Evolutionary conservation across 2,329 filamentous ascomycete species (phyloP).

Genomic region (Ceratocystis papillata): DNA sequence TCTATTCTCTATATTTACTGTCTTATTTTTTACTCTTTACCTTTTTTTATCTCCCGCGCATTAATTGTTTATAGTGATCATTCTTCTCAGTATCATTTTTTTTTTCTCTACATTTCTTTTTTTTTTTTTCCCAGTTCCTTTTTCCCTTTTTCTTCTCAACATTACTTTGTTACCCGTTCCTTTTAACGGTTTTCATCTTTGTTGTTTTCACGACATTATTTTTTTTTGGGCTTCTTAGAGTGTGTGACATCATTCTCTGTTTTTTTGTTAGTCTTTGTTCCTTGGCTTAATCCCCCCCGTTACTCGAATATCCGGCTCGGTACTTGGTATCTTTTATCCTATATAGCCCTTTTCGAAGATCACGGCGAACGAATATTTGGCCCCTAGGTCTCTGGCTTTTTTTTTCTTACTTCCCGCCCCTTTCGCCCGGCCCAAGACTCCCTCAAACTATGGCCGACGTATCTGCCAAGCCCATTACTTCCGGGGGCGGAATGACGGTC

Average conservation of each 20-base stretch:
- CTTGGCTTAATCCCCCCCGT: not conserved
- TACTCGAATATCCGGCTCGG: not conserved
- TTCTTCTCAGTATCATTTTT: not conserved
- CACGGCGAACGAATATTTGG: not conserved
- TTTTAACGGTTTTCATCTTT: not conserved
- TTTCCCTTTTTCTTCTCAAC: not conserved
- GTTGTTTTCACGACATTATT: not conserved
- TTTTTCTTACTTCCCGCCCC: not conserved
- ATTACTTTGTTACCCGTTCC: not conserved
- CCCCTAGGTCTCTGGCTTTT: not conserved
- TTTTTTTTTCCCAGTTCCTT: not conserved
- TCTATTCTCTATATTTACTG: not conserved
- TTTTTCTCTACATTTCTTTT: not conserved
- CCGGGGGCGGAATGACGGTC: conserved; percentile 63
- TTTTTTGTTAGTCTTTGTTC: not conserved
- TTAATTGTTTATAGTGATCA: not conserved
- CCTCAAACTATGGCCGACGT: conserved; percentile 31
- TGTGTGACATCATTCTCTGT: conserved; percentile 1
- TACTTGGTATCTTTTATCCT: not conserved
- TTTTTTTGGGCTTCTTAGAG: not conserved
- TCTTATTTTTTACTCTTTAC: not conserved
- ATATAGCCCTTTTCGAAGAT: not conserved
- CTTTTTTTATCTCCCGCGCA: conserved; percentile 2
- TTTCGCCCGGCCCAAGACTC: not conserved
- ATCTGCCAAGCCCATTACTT: conserved; percentile 57